Evolutionary conservation across 805 yeast genomes (phyloP).

Genomic region (Wickerhamiella occidentalis): DNA sequence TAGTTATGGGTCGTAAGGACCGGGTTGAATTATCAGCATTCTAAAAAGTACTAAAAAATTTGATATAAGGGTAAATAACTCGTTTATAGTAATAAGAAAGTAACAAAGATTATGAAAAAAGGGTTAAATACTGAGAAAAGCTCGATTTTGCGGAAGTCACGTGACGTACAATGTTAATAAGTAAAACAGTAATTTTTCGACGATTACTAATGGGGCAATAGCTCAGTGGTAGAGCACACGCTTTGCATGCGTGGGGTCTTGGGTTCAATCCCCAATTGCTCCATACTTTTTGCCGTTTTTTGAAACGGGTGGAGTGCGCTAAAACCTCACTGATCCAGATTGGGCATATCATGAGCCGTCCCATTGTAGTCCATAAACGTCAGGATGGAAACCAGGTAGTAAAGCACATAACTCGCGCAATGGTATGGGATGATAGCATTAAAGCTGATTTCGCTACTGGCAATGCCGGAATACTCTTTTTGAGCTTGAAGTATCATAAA

Average conservation of each 20-base stretch:
- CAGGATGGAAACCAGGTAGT: conserved; percentile 26
- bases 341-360: not conserved
- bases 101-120: too few species aligned
- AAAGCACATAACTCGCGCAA: conserved; percentile 18
- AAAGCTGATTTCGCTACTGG: conserved; percentile 31
- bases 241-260: conserved; percentile 20
- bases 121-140: too few species aligned
- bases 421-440: conserved; percentile 25
- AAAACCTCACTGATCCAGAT: not conserved
- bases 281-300: conserved; percentile 12
- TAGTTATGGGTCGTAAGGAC: too few species aligned
- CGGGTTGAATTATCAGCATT: too few species aligned
- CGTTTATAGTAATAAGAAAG: too few species aligned
- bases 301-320: not conserved
- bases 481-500: conserved; percentile 27
- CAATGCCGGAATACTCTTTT: conserved; percentile 24
- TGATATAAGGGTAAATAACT: too few species aligned
- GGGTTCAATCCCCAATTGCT: conserved; percentile 19
- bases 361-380: conserved; percentile 17
- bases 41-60: too few species aligned
- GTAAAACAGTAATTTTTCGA: not conserved
- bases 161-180: not conserved
- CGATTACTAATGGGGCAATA: conserved; percentile 14
- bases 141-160: too few species aligned
- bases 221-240: conserved; percentile 21